Conservation (phyloP, 202 grass and related monocot species). For the Hordeum pubiflorum region DNA sequence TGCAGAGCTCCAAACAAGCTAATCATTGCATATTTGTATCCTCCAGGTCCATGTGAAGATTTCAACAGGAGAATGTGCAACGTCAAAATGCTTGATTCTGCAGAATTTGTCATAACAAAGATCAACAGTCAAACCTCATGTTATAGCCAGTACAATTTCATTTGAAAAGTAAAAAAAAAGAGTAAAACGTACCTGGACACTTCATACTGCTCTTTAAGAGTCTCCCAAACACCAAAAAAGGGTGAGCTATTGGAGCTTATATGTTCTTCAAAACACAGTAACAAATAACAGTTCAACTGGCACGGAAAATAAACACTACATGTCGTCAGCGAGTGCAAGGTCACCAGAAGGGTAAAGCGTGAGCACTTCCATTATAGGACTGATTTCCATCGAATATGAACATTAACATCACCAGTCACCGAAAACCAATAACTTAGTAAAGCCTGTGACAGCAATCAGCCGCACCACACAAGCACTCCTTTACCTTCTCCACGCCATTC, state of each 20-base stretch:
- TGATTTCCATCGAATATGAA: conserved; percentile 6
- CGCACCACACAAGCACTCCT: conserved; percentile 70
- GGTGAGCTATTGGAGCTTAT: not conserved
- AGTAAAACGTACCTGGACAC: not conserved
- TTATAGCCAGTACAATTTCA: conserved; percentile 4
- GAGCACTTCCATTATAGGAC: not conserved
- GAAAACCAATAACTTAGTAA: conserved; percentile 40
- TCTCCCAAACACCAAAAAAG: not conserved
- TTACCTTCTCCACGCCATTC: conserved; percentile 45
- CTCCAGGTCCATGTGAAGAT: conserved; percentile 2
- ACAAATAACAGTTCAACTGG: not conserved
- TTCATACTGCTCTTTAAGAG: not conserved
- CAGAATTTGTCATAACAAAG: not conserved
- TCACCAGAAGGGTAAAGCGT: not conserved
- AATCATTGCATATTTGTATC: not conserved
- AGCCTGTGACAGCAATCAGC: conserved; percentile 72
- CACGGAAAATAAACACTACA: not conserved
- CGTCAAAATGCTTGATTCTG: not conserved
- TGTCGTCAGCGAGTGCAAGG: not conserved
- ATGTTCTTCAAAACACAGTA: not conserved
- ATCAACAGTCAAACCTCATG: not conserved
- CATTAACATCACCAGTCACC: conserved; percentile 6
- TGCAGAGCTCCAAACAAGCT: not conserved
- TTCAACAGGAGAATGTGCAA: not conserved
- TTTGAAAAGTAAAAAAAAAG: not conserved